Evolutionary conservation across 2,329 filamentous ascomycete genomes (phyloP).

Genomic region (Tricladium varicosporioides): DNA sequence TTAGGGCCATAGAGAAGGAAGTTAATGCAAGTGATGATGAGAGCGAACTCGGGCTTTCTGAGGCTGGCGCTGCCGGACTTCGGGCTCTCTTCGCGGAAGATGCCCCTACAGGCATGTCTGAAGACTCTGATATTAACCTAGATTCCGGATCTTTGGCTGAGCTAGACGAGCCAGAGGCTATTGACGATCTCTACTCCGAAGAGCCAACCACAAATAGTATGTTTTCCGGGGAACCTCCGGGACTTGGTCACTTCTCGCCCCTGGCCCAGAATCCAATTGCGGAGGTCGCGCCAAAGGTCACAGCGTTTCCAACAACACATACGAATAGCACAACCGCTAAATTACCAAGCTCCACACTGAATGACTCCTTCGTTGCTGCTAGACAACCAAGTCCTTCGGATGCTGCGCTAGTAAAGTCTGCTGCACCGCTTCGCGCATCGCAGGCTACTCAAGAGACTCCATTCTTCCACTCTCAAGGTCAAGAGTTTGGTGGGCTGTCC

Average conservation of each 20-base stretch:
- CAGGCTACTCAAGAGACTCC: background rate
- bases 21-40: slow-evolving; percentile 14
- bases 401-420: slow-evolving; percentile 37
- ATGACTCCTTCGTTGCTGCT: background rate
- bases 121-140: background rate
- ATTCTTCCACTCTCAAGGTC: background rate
- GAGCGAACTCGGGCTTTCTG: slow-evolving; percentile 27
- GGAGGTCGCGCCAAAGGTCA: background rate
- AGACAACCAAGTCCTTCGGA: slow-evolving; percentile 38
- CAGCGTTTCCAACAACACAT: too few relatives aligned
- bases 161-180: background rate
- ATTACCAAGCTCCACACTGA: background rate
- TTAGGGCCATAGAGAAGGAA: slow-evolving; percentile 4
- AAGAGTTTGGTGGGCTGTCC: slow-evolving; percentile 7
- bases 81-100: slow-evolving; percentile 22
- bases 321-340: background rate
- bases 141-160: background rate
- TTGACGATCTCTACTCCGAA: background rate
- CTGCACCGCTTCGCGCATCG: slow-evolving; percentile 1
- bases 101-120: slow-evolving; percentile 3
- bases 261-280: too few relatives aligned
- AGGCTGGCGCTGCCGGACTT: slow-evolving; percentile 25
- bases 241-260: background rate
- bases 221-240: background rate
- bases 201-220: background rate